Evolutionary conservation across 345 rosid genomes (phyloP).

Genomic region (Aquilaria yunnanensis): DNA sequence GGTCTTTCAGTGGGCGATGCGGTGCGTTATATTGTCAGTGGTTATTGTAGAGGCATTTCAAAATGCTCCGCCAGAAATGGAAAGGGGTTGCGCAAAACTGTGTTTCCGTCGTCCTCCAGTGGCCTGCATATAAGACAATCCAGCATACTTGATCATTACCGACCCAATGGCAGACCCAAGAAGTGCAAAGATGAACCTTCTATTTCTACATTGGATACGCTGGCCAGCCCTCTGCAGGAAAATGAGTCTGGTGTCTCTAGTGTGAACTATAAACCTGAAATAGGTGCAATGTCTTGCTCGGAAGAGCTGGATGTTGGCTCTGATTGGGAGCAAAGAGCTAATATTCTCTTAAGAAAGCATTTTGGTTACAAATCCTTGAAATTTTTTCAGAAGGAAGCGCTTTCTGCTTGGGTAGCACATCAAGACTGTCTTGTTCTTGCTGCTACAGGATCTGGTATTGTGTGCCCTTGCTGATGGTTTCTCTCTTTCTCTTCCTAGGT

Average conservation of each 20-base stretch:
- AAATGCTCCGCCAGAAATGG: conserved; percentile 13
- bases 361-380: conserved; percentile 64
- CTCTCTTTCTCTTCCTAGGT: not conserved
- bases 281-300: conserved; percentile 13
- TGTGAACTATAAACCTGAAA: conserved; percentile 14
- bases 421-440: conserved; percentile 85
- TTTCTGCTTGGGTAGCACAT: conserved; percentile 63
- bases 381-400: conserved; percentile 72
- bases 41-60: conserved; percentile 23
- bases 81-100: conserved; percentile 29
- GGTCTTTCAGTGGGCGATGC: conserved; percentile 56
- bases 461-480: not conserved
- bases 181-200: conserved; percentile 15
- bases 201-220: conserved; percentile 19
- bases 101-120: conserved; percentile 13
- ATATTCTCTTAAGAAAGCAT: conserved; percentile 36
- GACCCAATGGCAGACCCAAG: conserved; percentile 24
- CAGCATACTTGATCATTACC: conserved; percentile 57
- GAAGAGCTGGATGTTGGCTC: conserved; percentile 29
- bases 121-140: conserved; percentile 40
- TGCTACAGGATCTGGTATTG: conserved; percentile 86
- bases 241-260: conserved; percentile 2
- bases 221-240: conserved; percentile 19
- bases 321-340: conserved; percentile 57
- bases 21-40: conserved; percentile 45